Base-by-base conservation (phyloP, 1,284 basidiomycete species). In the Cryptococcus sp. region DNA sequence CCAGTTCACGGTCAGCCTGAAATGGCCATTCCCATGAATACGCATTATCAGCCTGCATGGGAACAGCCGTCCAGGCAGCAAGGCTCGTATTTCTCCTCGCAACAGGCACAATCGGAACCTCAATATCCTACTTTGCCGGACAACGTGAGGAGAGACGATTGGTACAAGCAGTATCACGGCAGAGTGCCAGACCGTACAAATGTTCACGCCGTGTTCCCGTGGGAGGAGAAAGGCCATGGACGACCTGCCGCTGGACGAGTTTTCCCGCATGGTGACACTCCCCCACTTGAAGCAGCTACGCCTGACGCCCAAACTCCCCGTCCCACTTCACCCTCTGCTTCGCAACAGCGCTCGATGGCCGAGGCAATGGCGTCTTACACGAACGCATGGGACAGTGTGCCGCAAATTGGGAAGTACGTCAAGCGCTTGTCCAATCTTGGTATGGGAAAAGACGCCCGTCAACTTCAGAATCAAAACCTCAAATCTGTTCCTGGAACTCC, bases 161-260 rank as follows among this genome's bases (percentile, higher is more conserved):
- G 80, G 80, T 83, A 82, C 63, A 75, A 73, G 50, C 73, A 76
- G 17, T 77, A 80, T 2, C 76, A 78, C 10, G 65, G 68, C 17
- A 58, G 68, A 0, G 82, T 80, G 55, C 91, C 93, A 1, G 88
- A 94, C 71, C 83, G 80, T 17, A 79, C 77, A 26, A 89, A 89
- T 66, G 84, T 94, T 26, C 87, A 87, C 64, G 80, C 83, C 23
- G 82, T 96, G n/a, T 97, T 98, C 74, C 93, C 94, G 8, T 98
- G 94, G 94, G 94, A 98, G 74, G 83, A 85, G 55, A 58, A 68
- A 38, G 83, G 83, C 57, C 83, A 83, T 3, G 23, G 23, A 13
- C 55, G 88, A 47, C 81, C 82, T 45, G 69, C 81, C 55, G 86
- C 90, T 8, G 81, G 83, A 17, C 85, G 91, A 52, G 84, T 89